Evolutionary conservation across 2,329 filamentous ascomycete species (phyloP).

Genomic region (Beauveria sp.): DNA sequence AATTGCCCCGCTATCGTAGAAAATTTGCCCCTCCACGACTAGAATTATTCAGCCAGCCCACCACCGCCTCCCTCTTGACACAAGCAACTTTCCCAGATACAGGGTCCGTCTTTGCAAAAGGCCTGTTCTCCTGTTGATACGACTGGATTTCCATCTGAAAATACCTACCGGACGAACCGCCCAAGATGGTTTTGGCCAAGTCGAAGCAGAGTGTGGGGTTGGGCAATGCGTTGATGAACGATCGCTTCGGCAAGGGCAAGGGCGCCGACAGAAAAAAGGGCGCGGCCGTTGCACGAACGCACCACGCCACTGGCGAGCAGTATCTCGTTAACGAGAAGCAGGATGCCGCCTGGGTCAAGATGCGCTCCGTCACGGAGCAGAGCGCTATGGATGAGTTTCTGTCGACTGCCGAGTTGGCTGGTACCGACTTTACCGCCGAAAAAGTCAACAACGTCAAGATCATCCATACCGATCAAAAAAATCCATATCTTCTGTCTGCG

Average conservation of each 20-base stretch:
- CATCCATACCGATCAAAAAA: conserved; percentile 92
- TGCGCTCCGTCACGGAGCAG: conserved; percentile 97
- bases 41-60: conserved; percentile 30
- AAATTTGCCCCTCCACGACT: conserved; percentile 44
- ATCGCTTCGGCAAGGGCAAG: conserved; percentile 92
- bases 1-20: conserved; percentile 18
- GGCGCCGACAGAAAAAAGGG: conserved; percentile 70
- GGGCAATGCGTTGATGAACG: conserved; percentile 97
- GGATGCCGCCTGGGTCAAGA: conserved; percentile 96
- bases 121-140: background rate
- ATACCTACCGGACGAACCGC: conserved; percentile 14
- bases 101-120: background rate
- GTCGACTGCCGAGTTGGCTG: conserved; percentile 90
- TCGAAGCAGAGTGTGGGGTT: conserved; percentile 92
- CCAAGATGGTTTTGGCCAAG: conserved; percentile 62
- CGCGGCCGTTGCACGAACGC: conserved; percentile 53
- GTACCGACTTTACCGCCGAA: conserved; percentile 96
- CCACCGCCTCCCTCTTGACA: conserved; percentile 13
- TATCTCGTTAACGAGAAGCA: conserved; percentile 88
- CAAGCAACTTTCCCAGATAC: background rate
- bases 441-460: conserved; percentile 99
- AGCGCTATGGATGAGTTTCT: conserved; percentile 94
- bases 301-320: conserved; percentile 74
- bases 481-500: conserved; percentile 83
- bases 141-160: background rate